A percentile compares a stretch with the other conserved stretches of the same genome.
Evolutionary conservation across 2,329 filamentous ascomycete species (phyloP).

Genomic region (Aspergillus latus): DNA sequence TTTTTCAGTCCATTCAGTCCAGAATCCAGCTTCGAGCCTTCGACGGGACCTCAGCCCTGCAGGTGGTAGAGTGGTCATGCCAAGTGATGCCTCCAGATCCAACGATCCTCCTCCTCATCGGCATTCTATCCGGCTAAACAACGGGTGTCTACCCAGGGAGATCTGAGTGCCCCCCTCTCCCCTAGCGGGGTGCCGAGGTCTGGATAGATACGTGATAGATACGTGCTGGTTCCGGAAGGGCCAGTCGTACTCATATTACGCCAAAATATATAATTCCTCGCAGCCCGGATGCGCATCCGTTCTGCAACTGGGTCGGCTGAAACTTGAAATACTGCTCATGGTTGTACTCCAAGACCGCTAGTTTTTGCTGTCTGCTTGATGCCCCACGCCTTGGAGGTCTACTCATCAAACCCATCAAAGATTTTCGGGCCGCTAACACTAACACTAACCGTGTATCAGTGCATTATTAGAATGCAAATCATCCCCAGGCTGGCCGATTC

Average conservation of each 20-base stretch:
- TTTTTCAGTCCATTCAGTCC: no score
- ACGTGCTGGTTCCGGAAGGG: neutral
- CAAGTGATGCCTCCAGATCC: no score
- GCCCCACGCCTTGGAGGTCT: constrained; percentile 8
- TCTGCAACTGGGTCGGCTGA: no score
- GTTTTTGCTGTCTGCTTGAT: constrained; percentile 1
- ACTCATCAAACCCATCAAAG: neutral
- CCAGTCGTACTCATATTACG: neutral
- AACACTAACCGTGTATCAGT: neutral
- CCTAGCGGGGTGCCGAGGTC: neutral
- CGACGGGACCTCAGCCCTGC: no score
- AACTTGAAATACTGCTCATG: no score
- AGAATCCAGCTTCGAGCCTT: no score
- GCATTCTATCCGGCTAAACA: constrained; percentile 6
- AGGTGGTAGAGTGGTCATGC: no score
- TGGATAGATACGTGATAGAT: neutral
- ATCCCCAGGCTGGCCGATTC: neutral
- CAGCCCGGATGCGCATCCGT: no score
- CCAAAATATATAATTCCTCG: neutral
- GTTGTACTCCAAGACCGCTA: neutral
- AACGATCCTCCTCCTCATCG: neutral
- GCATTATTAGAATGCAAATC: constrained; percentile 10
- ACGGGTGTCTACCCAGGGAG: neutral
- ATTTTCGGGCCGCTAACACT: constrained; percentile 6
- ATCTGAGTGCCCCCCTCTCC: neutral